Evolutionary conservation across 2,329 filamentous ascomycete genomes (phyloP).

Genomic region (Sporothrix phasma): DNA sequence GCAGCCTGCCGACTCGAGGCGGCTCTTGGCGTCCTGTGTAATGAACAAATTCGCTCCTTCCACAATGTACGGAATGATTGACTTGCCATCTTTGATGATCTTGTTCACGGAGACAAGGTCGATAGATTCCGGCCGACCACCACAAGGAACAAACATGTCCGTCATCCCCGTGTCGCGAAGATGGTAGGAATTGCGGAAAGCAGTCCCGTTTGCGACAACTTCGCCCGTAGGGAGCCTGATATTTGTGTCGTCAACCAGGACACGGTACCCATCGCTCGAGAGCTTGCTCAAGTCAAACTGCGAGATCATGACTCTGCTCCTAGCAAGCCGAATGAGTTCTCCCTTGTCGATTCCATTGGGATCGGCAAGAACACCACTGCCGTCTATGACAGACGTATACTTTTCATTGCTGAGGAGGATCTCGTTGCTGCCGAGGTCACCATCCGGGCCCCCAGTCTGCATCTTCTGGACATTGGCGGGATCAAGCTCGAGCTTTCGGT

Average conservation of each 20-base stretch:
- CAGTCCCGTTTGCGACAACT: conserved; percentile 77
- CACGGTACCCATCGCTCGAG: conserved; percentile 78
- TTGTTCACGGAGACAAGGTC: conserved; percentile 79
- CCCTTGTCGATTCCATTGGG: conserved; percentile 77
- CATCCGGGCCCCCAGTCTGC: conserved; percentile 95
- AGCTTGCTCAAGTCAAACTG: conserved; percentile 80
- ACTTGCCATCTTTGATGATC: conserved; percentile 84
- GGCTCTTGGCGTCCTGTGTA: conserved; percentile 93
- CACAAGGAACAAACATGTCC: conserved; percentile 90
- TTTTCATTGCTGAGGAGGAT: conserved; percentile 93
- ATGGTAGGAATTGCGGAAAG: conserved; percentile 97
- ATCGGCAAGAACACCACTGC: conserved; percentile 87
- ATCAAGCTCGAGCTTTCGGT: conserved; percentile 88
- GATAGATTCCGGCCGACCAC: conserved; percentile 92
- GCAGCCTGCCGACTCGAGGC: conserved; percentile 88
- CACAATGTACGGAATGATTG: conserved; percentile 83
- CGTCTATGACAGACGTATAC: conserved; percentile 92
- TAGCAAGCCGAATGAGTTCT: conserved; percentile 77
- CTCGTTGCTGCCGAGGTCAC: conserved; percentile 94
- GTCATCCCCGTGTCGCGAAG: conserved; percentile 67
- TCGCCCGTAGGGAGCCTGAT: conserved; percentile 82
- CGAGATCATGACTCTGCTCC: conserved; percentile 78
- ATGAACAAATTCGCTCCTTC: conserved; percentile 96
- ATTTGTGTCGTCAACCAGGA: conserved; percentile 85
- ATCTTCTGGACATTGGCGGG: conserved; percentile 79